Base-by-base conservation (phyloP, 2,329 filamentous ascomycete species). In the Cyanodermella asteris region DNA sequence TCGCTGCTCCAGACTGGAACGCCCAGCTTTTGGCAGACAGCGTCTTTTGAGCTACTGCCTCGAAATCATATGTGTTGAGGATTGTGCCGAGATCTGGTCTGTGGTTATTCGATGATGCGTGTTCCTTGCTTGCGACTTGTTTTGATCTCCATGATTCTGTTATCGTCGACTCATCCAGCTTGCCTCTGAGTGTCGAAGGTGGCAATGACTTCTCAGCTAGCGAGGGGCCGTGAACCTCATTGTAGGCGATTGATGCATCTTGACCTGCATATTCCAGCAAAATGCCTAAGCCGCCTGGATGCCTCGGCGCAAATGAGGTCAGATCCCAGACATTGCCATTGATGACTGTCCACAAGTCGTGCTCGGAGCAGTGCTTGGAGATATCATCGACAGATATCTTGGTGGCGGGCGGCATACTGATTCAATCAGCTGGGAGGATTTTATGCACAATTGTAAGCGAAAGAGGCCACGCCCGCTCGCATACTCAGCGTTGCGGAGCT, bases 21-120 rank as follows among this genome's bases (percentile, higher is more conserved):
- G 69, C 70, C 64, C 65, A 73, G n/a, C 68, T 62, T 38, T 75
- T 74, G 13, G 59, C 55, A 6, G 55, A 54, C 23, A 70, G 53
- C 5, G 56, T 59, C 14, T 50, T 48, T 10, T 56, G 53, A 4
- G 69, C 68, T 0, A 59, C 63, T 7, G 47, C 30, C 25, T 64
- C 57, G 38, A 73, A 73, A 45, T 74, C 69, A 31, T 67, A 51
- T 5, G 59, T 49, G 35, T 55, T 67, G 38, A 71, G 61, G 13
- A 70, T 38, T 7, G 51, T 56, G n/a, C 56, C 45, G 8, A 69
- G 46, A 3, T 59, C 54, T 3, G 59, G 58, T 28, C 56, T 60
- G n/a, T 44, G 34, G 10, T 31, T 24, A 31, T 33, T 25, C 20
- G 15, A 22, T 22, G 12, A 20, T 25, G 20, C 11, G 33, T 16